Base-by-base conservation (phyloP, 148 eudicot genomes). In the Polygonum aviculare region DNA sequence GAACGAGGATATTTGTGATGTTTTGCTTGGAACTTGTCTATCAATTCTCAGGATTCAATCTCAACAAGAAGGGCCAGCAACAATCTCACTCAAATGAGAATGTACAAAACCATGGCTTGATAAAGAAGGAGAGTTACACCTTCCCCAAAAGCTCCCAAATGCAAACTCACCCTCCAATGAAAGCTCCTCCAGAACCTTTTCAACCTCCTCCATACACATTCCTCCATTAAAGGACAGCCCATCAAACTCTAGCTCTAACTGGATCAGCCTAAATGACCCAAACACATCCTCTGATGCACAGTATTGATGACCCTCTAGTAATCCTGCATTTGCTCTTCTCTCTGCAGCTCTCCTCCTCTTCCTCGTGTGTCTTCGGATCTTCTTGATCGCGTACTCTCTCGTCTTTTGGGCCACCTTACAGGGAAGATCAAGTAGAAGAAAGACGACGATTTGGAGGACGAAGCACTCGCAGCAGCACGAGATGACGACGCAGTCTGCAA, bases 121-220 rank as follows among this genome's bases (percentile, higher is more conserved):
- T 60, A 36, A 60, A 60, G 31, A 26, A 26, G 31, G 31, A 26
- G 67, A 22, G 22, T 12, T 31, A 62, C 69, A 67, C 36, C 81
- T 76, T 15, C 90, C 88, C 96, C 97, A 92, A 83, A 95, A 95
- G 76, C 97, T 95, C 33, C 98, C 98, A 81, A 95, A 95, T 80
- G 84, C 91, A 86, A 89, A 92, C 80, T 87, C 93, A 26, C 97
- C 96, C 63, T 79, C 84, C n/a, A 50, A 69, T 63, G 86, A 82
- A 72, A 94, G 82, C 55, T 83, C 96, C 69, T 81, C 92, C 70
- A 94, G 80, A 9, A 83, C 97, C 75, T 84, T 84, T 71, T 92
- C 97, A 74, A 88, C 88, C 81, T 92, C 97, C 16, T 82, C 86
- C 84, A 84, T 84, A 21, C 93, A 86, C 65, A 67, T 14, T 16